Evolutionary conservation across 306 rosid species (phyloP).

Genomic region (Cyclanthera cordifolia): DNA sequence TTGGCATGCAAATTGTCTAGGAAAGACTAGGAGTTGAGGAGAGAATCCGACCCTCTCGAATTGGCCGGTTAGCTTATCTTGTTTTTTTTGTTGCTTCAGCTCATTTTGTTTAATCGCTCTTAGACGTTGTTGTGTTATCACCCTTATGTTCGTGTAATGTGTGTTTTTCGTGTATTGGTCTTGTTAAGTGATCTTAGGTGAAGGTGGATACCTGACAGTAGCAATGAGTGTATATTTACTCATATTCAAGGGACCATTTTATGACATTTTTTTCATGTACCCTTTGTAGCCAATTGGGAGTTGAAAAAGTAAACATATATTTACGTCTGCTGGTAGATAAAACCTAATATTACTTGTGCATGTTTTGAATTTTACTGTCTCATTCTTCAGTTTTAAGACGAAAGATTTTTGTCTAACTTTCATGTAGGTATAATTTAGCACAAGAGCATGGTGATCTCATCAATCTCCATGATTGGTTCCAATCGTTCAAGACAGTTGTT

Average conservation of each 20-base stretch:
- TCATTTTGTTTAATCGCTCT: too few relatives aligned
- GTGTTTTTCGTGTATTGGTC: too few relatives aligned
- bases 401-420: background rate
- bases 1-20: too few relatives aligned
- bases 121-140: too few relatives aligned
- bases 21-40: too few relatives aligned
- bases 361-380: background rate
- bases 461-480: constrained; percentile 93
- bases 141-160: too few relatives aligned
- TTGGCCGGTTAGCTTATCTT: too few relatives aligned
- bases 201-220: too few relatives aligned
- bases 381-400: background rate
- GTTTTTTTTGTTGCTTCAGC: too few relatives aligned
- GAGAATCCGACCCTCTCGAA: too few relatives aligned
- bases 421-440: constrained; percentile 58
- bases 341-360: background rate
- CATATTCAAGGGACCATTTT: background rate
- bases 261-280: background rate
- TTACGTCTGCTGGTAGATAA: background rate
- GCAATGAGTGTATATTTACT: background rate
- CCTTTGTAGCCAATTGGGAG: background rate
- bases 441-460: constrained; percentile 96
- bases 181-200: too few relatives aligned
- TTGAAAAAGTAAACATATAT: background rate
- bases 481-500: constrained; percentile 56